A percentile compares a stretch with the other conserved stretches of the same genome.
Evolutionary conservation across 208 protist genomes (phyloP).

Genomic region (Leishmania aethiopica): DNA sequence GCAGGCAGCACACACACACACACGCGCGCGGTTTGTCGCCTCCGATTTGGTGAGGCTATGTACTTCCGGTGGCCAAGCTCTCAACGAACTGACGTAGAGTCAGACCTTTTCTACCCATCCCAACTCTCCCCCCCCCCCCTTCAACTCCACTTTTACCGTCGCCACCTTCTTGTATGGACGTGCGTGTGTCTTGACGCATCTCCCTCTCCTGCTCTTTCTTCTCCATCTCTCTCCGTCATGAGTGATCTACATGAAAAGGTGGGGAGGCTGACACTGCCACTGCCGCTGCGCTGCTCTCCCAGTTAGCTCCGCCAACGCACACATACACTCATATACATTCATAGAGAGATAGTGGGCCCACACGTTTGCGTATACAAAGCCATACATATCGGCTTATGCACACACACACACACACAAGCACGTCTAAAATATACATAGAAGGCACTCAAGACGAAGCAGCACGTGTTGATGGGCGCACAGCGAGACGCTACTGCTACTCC

Average conservation of each 20-base stretch:
- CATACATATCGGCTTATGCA: background rate
- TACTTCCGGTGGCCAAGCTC: background rate
- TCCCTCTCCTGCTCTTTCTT: background rate
- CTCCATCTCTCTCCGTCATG: background rate
- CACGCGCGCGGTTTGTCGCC: background rate
- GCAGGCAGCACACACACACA: background rate
- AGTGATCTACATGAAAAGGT: background rate
- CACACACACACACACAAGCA: background rate
- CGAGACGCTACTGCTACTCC: background rate
- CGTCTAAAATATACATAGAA: background rate
- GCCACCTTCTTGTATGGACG: background rate
- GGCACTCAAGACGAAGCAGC: background rate
- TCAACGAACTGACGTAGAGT: background rate
- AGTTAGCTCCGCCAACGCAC: background rate
- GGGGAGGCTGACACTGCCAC: background rate
- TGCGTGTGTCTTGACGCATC: background rate
- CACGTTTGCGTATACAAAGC: no score
- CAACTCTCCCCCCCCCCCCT: background rate
- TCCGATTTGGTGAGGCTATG: background rate
- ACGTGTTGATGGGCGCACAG: background rate
- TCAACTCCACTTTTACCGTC: background rate
- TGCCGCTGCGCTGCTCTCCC: background rate
- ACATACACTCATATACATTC: background rate
- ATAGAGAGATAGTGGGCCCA: background rate
- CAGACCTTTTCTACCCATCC: no score